Evolutionary conservation across 768 basidiomycete species (phyloP), one percentile per base, ranked within the genome.

Genomic region (Cyclocybe cylindracea): DNA sequence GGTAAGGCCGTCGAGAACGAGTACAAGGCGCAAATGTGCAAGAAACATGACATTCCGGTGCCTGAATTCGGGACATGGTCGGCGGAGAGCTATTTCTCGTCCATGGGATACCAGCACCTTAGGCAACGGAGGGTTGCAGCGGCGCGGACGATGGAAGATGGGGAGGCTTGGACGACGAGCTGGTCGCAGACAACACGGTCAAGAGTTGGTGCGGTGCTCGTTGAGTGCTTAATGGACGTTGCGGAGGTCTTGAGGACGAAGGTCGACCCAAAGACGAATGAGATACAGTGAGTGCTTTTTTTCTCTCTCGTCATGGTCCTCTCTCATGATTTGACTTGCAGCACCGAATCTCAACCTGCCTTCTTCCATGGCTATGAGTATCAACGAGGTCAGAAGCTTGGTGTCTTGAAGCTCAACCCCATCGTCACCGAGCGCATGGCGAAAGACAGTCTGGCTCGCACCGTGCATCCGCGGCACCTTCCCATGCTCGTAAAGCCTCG

Each of bases 291-390:
- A 58, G 90, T 74, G 7, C 37, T 16, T n/a, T 48, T 52, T 41
- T 49, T 43, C 36, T 46, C 14, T 32, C 31, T 16, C 10, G 38
- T 37, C 10, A 38, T 39, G 13, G 18, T 31, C 31, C 4, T 38
- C 34, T 29, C 52, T 39, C 56, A 50, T 61, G 24, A 60, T 46
- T 3, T 43, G 34, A 9, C 40, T 10, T 48, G 4, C 56, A 91
- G 88, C 36, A 72, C 79, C 31, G 94, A 97, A 66, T 72, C 75
- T 14, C 95, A 98, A 59, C 90, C 91, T 0, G 96, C 95, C 1
- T 94, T 98, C 71, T 85, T 84, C 48, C 94, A 97, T 62, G 79
- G 84, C 2, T 97, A 97, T 65, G 95, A 98, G 68, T 96, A 94
- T 65, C 66, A 87, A n/a, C 83, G 91, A n/a, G 94, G 96, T 1